Base-by-base conservation (phyloP, 139 green algal genomes). In the Tetraselmis striata region DNA sequence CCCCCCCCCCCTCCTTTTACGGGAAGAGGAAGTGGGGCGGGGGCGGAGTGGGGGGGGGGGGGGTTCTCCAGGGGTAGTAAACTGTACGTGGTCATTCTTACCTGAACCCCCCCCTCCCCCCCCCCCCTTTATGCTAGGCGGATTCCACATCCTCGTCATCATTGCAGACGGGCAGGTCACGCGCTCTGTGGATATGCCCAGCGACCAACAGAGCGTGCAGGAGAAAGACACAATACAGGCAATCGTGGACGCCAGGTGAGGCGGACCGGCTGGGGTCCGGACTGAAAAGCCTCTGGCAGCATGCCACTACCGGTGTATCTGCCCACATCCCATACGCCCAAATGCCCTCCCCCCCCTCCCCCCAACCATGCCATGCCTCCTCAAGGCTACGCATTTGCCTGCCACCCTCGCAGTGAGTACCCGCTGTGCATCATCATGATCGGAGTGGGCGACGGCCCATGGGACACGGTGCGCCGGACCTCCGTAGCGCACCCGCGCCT, bases 401-500 rank as follows among this genome's bases (percentile, higher is more conserved):
- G n/a, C n/a, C n/a, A n/a, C n/a, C n/a, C n/a, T n/a, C 32, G 81
- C 84, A 91, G 89, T 82, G 29, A 88, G 31, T 80, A 91, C n/a
- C 90, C 92, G 1, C 84, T 94, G n/a, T 92, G 86, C 23, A 94
- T 96, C 74, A 80, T 96, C 30, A 92, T 94, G 87, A 88, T 96
- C 25, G 92, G 92, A 0, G 92, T 96, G 11, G 92, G 92, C 2
- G 92, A 96, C 77, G 92, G 92, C 0, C 92, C 92, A 0, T 95
- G 89, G 89, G 92, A 95, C 79, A 67, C 45, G 45, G 45, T 67
- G 45, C 45, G 45, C 18, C 32, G 29, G 29, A 22, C 28, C 28
- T 11, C 29, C n/a, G n/a, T 79, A 29, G n/a, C n/a, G 76, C 28
- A 26, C 24, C n/a, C n/a, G n/a, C n/a, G n/a, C n/a, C n/a, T n/a